Conservation (phyloP, 495 filamentous ascomycete species). For the Bacidia rubella region DNA sequence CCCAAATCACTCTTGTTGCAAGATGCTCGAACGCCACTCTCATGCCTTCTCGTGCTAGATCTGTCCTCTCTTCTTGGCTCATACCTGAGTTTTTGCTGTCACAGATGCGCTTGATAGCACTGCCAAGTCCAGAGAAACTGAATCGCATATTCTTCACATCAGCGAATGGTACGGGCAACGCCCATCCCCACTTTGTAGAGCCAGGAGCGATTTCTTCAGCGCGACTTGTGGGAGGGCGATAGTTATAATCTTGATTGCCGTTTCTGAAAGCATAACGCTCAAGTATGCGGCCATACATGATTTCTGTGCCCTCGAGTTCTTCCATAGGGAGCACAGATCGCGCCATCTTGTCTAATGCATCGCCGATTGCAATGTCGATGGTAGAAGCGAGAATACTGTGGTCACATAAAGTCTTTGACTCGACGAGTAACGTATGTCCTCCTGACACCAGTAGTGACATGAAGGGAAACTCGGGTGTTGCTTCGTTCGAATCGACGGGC, state of each 20-base stretch:
- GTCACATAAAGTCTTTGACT: slow-evolving; percentile 47
- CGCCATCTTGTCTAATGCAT: slow-evolving; percentile 73
- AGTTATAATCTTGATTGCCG: slow-evolving; percentile 37
- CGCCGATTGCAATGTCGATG: slow-evolving; percentile 66
- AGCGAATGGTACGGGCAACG: slow-evolving; percentile 39
- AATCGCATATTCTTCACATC: slow-evolving; percentile 40
- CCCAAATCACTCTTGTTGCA: slow-evolving; percentile 54
- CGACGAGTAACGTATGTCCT: slow-evolving; percentile 77
- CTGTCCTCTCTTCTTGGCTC: slow-evolving; percentile 37
- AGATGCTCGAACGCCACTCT: slow-evolving; percentile 81
- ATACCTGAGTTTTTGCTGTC: slow-evolving; percentile 16
- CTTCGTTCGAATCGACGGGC: neutral
- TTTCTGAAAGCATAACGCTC: slow-evolving; percentile 66
- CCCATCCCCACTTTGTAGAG: slow-evolving; percentile 41
- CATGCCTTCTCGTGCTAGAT: slow-evolving; percentile 59
- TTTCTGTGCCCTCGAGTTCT: slow-evolving; percentile 31
- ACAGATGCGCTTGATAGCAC: slow-evolving; percentile 37
- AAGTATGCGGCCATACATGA: slow-evolving; percentile 66
- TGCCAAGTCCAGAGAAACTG: slow-evolving; percentile 52
- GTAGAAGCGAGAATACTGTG: slow-evolving; percentile 62
- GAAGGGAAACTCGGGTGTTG: slow-evolving; percentile 54
- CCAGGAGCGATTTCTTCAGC: slow-evolving; percentile 36
- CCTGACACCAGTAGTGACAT: slow-evolving; percentile 83
- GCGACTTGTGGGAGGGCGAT: slow-evolving; percentile 38
- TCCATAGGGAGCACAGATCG: slow-evolving; percentile 51